Conservation (phyloP, 768 basidiomycete genomes). For the Russula abietina region DNA sequence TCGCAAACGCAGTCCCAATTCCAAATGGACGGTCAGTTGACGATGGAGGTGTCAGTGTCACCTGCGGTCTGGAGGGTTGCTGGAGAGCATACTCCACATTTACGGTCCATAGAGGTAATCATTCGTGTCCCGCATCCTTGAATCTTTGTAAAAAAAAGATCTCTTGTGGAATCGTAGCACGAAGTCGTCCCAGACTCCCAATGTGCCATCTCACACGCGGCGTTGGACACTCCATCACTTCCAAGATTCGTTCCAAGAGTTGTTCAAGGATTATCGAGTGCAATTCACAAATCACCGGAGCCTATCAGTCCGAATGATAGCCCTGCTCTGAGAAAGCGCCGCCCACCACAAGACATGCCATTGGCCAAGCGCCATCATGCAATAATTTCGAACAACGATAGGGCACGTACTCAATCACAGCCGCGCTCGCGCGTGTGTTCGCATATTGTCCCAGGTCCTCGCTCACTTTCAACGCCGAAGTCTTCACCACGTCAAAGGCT, state of each 20-base stretch:
- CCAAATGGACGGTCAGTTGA: neutral
- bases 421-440: neutral
- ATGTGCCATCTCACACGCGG: neutral
- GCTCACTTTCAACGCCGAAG: neutral
- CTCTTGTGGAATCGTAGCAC: neutral
- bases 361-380: conserved; percentile 4
- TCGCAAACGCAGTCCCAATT: conserved; percentile 9
- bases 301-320: neutral
- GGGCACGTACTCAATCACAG: neutral
- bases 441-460: neutral
- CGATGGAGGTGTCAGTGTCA: neutral
- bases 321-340: neutral
- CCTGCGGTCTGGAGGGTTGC: neutral
- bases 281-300: neutral
- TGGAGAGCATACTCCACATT: neutral
- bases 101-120: conserved; percentile 13
- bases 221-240: neutral
- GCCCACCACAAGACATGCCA: neutral
- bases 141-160: neutral
- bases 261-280: neutral
- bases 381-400: neutral
- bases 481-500: neutral
- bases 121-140: neutral
- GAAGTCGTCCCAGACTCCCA: conserved; percentile 19
- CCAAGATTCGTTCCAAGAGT: neutral